These are phyloP conservation scores for Gracilaria domingensis DNA, from an alignment of 23 red algal species.

Conservation along the genomic window DNA sequence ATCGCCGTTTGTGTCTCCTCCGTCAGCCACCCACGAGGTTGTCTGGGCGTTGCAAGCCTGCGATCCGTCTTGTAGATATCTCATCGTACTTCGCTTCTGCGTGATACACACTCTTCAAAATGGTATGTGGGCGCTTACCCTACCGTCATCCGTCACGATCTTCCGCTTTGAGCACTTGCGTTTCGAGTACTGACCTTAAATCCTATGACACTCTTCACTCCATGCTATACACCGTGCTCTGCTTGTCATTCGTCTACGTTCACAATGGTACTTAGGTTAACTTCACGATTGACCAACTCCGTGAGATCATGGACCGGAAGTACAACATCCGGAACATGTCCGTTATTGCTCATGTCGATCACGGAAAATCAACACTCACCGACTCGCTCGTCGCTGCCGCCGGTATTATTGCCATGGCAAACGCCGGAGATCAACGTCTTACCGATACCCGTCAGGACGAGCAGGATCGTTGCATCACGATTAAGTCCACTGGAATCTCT, in stretches of 20 bases:
- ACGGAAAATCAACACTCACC: slow-evolving; percentile 99
- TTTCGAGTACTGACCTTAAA: background rate
- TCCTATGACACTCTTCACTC: background rate
- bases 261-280: slow-evolving; percentile 72
- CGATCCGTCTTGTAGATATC: background rate
- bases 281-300: slow-evolving; percentile 99
- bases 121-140: background rate
- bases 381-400: slow-evolving; percentile 98
- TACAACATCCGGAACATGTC: slow-evolving; percentile 99
- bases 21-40: background rate
- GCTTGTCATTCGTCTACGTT: background rate
- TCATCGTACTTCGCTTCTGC: background rate
- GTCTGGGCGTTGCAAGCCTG: background rate
- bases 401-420: slow-evolving; percentile 95
- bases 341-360: slow-evolving; percentile 99
- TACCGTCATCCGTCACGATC: background rate
- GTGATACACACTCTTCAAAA: slow-evolving; percentile 1
- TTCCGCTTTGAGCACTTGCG: background rate
- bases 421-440: slow-evolving; percentile 95
- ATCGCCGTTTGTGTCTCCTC: background rate
- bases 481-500: slow-evolving; percentile 99
- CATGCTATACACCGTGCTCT: background rate
- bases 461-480: slow-evolving; percentile 99
- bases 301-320: slow-evolving; percentile 95
- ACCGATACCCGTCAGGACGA: slow-evolving; percentile 99